Conservation (phyloP, 2,329 filamentous ascomycete species). For the Sclerotiophoma versabilis region DNA sequence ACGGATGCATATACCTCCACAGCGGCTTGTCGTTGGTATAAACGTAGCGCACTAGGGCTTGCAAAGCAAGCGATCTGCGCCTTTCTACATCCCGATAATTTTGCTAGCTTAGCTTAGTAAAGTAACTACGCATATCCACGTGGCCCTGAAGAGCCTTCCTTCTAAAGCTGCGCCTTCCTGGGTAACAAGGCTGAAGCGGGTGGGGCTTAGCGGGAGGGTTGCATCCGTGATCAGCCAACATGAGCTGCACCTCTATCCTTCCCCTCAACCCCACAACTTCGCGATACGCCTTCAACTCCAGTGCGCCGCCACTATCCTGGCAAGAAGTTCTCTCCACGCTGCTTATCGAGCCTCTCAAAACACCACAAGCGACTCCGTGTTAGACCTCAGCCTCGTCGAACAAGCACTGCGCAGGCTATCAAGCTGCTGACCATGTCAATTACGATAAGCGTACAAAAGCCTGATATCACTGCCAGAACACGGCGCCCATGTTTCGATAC, state of each 20-base stretch:
- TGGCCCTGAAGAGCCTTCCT: no score
- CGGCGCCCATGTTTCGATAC: not conserved
- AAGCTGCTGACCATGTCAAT: no score
- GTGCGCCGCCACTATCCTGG: no score
- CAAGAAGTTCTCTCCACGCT: no score
- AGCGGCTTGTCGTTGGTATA: not conserved
- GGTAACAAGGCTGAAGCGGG: not conserved
- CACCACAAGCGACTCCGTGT: no score
- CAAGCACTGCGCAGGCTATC: no score
- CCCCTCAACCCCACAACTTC: not conserved
- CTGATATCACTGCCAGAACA: not conserved
- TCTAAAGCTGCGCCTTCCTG: not conserved
- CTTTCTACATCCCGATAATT: not conserved
- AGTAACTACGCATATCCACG: not conserved
- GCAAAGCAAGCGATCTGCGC: not conserved
- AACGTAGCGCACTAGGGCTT: not conserved
- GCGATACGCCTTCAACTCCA: no score
- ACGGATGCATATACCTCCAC: conserved; percentile 3
- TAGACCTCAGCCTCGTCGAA: no score
- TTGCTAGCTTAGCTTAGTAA: not conserved
- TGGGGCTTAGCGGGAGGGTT: not conserved
- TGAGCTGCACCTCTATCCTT: not conserved
- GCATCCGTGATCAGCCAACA: not conserved
- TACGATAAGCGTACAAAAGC: no score
- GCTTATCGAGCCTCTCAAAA: no score